Conservation (phyloP, 352 stramenopile genomes). For the Pythium myriotylum region DNA sequence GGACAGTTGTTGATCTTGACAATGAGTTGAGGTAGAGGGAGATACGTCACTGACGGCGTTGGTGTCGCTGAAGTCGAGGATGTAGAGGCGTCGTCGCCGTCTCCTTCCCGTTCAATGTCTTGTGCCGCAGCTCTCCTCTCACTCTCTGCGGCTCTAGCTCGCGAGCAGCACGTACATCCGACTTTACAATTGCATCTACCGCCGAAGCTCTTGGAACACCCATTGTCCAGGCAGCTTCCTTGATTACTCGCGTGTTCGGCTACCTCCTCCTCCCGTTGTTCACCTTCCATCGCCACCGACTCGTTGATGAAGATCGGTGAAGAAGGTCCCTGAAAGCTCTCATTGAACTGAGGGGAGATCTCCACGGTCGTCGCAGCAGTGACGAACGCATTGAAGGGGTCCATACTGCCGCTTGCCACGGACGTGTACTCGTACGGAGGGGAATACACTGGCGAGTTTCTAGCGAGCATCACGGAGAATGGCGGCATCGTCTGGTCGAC, state of each 20-base stretch:
- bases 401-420: slow-evolving; percentile 3
- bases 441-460: not conserved
- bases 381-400: slow-evolving; percentile 22
- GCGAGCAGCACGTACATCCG: slow-evolving; percentile 45
- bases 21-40: not conserved
- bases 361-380: slow-evolving; percentile 12
- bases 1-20: not conserved
- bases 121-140: too few relatives aligned
- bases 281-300: not conserved
- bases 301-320: not conserved
- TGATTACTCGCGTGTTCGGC: slow-evolving; percentile 13
- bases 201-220: slow-evolving; percentile 65
- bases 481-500: slow-evolving; percentile 5
- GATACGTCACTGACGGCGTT: slow-evolving; percentile 3
- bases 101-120: too few relatives aligned
- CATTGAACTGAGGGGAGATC: slow-evolving; percentile 4
- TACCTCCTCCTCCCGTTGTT: not conserved
- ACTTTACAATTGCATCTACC: slow-evolving; percentile 61
- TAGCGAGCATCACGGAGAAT: slow-evolving; percentile 13
- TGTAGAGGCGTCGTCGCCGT: not conserved
- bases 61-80: not conserved
- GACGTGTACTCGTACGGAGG: slow-evolving; percentile 2
- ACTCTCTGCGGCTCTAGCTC: slow-evolving; percentile 9
- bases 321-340: not conserved
- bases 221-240: slow-evolving; percentile 67